These are phyloP conservation scores for Aspergillus spinulosporus DNA, from an alignment of 2,329 filamentous ascomycete species.

Conservation along the genomic window DNA sequence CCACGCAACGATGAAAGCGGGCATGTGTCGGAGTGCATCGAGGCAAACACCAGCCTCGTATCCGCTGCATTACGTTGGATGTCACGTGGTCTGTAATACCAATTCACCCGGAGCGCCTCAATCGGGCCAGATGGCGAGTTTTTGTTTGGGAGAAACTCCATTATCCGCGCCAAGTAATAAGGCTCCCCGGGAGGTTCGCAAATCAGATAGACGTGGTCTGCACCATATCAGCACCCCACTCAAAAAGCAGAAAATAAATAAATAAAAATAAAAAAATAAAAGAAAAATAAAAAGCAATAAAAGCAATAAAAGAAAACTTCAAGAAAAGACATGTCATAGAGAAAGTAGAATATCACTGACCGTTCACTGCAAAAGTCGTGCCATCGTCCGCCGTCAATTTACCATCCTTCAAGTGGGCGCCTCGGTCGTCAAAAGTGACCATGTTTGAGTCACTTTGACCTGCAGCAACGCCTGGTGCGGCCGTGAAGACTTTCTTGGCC, in stretches of 20 bases:
- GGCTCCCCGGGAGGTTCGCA: conserved; percentile 97
- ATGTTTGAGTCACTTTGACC: conserved; percentile 69
- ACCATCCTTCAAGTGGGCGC: conserved; percentile 69
- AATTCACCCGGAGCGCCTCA: conserved; percentile 89
- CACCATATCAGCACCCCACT: not conserved
- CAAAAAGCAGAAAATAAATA: conserved; percentile 17
- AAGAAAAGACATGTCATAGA: too few relatives aligned
- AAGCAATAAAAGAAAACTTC: conserved; percentile 13
- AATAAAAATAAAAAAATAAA: conserved; percentile 20
- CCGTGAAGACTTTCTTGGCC: conserved; percentile 40
- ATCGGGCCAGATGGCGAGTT: conserved; percentile 72
- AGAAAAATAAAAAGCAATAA: conserved; percentile 19
- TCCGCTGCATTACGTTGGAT: conserved; percentile 90
- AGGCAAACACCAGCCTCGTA: conserved; percentile 87
- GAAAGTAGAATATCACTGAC: conserved; percentile 55
- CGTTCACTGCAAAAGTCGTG: conserved; percentile 77
- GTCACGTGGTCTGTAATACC: conserved; percentile 96
- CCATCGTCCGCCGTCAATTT: conserved; percentile 88
- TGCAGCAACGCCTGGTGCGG: conserved; percentile 32
- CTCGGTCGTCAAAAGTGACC: conserved; percentile 78
- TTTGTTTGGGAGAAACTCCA: conserved; percentile 90
- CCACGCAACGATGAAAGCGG: conserved; percentile 89
- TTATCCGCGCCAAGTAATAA: conserved; percentile 95
- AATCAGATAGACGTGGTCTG: conserved; percentile 86
- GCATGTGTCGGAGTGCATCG: conserved; percentile 97